Conservation (phyloP, 306 rosid species). For the Neltuma alba region DNA sequence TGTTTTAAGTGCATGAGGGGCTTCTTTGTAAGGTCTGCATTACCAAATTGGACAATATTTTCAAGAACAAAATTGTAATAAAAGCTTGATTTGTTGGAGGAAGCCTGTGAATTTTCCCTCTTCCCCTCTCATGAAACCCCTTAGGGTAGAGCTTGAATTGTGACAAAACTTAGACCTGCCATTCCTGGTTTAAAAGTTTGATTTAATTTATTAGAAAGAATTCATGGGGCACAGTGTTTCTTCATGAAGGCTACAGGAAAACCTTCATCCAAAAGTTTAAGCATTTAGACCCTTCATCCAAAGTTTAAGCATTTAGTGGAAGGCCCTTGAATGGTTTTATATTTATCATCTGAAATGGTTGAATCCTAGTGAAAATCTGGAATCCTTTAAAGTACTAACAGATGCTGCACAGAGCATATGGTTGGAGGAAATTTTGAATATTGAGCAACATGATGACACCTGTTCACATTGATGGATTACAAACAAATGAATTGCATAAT, state of each 20-base stretch:
- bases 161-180: not conserved
- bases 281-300: not conserved
- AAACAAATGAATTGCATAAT: not conserved
- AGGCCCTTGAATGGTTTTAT: not conserved
- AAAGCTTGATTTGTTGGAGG: conserved; percentile 6
- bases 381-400: not conserved
- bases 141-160: not conserved
- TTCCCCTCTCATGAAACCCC: not conserved
- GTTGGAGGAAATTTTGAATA: not conserved
- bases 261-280: too few relatives aligned
- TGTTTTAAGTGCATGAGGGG: not conserved
- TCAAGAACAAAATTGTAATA: not conserved
- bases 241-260: not conserved
- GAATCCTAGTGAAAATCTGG: not conserved
- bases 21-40: not conserved
- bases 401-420: not conserved
- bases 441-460: not conserved
- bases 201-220: not conserved
- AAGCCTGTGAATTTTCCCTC: not conserved
- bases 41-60: not conserved
- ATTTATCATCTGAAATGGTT: not conserved
- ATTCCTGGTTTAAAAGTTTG: not conserved
- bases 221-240: not conserved
- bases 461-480: not conserved
- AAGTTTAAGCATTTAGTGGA: not conserved